Percentiles rank a stretch among this genome's conserved stretches.
Conservation (phyloP, 2,329 filamentous ascomycete species). For the Ophioceras dolichostomum region DNA sequence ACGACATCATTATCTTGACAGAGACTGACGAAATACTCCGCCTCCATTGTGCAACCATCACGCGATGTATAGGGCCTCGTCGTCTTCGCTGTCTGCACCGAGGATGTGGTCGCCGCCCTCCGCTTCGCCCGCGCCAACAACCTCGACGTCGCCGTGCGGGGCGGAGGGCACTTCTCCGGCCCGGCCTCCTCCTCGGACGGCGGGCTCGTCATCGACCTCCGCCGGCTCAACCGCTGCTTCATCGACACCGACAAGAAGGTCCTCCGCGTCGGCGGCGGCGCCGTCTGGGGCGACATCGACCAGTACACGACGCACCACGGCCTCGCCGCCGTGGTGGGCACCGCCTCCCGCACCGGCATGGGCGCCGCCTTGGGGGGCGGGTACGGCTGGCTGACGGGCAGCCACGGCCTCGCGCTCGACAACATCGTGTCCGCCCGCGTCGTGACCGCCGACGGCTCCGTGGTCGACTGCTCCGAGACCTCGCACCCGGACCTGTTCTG, state of each 20-base stretch:
- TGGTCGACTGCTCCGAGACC: slow-evolving; percentile 20
- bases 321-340: neutral
- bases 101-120: neutral
- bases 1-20: too few relatives aligned
- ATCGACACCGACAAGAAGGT: neutral
- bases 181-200: neutral
- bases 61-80: neutral
- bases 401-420: slow-evolving; percentile 38
- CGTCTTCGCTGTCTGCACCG: neutral
- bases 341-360: slow-evolving; percentile 3
- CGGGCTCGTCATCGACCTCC: neutral
- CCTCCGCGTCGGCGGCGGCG: neutral
- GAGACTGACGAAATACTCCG: too few relatives aligned
- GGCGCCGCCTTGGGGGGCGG: slow-evolving; percentile 43
- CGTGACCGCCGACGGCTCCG: slow-evolving; percentile 35
- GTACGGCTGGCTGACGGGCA: slow-evolving; percentile 40
- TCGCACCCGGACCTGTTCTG: slow-evolving; percentile 37
- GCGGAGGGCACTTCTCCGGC: neutral
- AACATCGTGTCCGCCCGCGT: slow-evolving; percentile 38
- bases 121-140: neutral
- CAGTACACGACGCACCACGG: neutral
- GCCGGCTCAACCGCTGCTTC: neutral
- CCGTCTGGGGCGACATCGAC: neutral
- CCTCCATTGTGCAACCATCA: too few relatives aligned
- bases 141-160: neutral